Base-by-base conservation (phyloP, 805 yeast species). In the Hanseniaspora guilliermondii region DNA sequence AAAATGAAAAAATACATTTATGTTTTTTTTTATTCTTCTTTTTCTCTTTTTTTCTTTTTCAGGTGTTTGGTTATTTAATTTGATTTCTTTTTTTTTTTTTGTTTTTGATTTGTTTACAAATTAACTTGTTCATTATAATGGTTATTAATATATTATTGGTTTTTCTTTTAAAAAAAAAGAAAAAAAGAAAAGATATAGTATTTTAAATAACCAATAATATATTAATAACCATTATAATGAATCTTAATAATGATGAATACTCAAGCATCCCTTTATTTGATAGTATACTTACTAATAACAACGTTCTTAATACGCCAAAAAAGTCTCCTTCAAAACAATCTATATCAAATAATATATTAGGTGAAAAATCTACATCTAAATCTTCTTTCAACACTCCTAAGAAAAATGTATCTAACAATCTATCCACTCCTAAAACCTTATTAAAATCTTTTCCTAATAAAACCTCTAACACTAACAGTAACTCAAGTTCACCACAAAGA, bases 311-410 rank as follows among this genome's bases (percentile, higher is more conserved):
- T 7, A 52, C 55, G 8, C 55, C 55, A 8, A 52, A 25, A 14
- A 52, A 52, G 21, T 52, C 55, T 27, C 55, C 55, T n/a, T 16
- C 55, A 36, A 52, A 52, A 19, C 27, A 19, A 14, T 14, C 19
- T 9, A 6, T 37, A 4, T 11, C 47, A 19, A 11, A 24, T 4
- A 44, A 9, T 8, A 3, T 32, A 3, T 16, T 44, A 17, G 47
- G 47, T 11, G 47, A 44, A 30, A 22, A 30, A 6, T 19, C 47
- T 8, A n/a, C 11, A 12, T 4, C 21, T n/a, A 9, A 11, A 8
- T 25, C 47, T 5, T 44, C 37, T 19, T 44, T 44, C 25, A 44
- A 32, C 22, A 44, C 47, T 32, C 47, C 47, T 4, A 44, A 44
- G 19, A 16, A 27, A 21, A 27, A 27, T 6, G 24, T 35, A 11